Base-by-base conservation (phyloP, 1,284 basidiomycete genomes). In the Moesziomyces aphidis region DNA sequence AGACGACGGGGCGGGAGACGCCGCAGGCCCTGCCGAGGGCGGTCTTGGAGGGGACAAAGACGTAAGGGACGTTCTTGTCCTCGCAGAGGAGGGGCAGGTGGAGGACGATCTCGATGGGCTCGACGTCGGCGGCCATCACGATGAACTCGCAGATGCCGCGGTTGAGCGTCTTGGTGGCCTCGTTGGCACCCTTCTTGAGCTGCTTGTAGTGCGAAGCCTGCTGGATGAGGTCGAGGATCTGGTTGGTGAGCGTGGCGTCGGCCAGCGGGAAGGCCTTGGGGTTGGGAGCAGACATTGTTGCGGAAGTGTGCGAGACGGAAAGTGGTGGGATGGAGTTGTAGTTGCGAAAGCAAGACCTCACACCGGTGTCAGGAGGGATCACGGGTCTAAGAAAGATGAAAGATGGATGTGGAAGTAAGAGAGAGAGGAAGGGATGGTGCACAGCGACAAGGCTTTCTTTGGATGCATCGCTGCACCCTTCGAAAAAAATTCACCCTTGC, bases 71-170 rank as follows among this genome's bases (percentile, higher is more conserved):
- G 87, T 97, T 97, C 94, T 99, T 99, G 88, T 99, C 97, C 87
- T 99, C 97, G 85, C 97, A 99, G 47, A 99, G 89, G 58, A 99
- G 89, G 48, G 97, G 97, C 28, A 99, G 90, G 87, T 99, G 97
- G 75, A 99, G 90, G 53, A 99, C 88, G 85, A 99, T 99, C 86
- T 99, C 96, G 82, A 99, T 90, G 55, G 96, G 96, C 86, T 99
- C 95, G 50, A 96, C 77, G 82, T 86, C 87, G 70, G 95, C 97
- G 64, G 97, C 97, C 87, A 99, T 89, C 83, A 99, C 90, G 87
- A 99, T 96, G 87, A 99, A 94, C 87, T 99, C 97, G 80, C 95
- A 93, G 82, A 98, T 95, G 88, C 97, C 96, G 85, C 97, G 93
- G 87, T 99, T 99, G 76, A 99, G 89, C 24, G 97, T 99, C 89